Conservation (phyloP, 371 early-diverging fungal genomes). For the Massospora cicadina region DNA sequence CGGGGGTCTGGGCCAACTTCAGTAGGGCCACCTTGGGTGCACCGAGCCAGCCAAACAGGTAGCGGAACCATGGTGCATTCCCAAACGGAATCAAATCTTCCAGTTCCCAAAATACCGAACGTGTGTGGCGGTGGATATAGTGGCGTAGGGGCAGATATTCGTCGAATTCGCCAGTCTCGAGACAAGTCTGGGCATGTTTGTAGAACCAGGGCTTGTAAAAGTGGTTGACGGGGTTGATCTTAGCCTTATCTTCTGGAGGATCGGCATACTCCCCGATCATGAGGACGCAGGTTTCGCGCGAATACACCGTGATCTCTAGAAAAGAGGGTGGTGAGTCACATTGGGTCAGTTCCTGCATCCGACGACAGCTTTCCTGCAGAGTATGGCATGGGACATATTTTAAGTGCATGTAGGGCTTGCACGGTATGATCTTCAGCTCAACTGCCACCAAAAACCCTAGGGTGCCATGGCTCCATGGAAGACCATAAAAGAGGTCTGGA, state of each 20-base stretch:
- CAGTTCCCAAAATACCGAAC: slow-evolving; percentile 25
- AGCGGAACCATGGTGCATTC: slow-evolving; percentile 19
- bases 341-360: slow-evolving; percentile 17
- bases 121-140: slow-evolving; percentile 28
- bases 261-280: slow-evolving; percentile 21
- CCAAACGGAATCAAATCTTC: slow-evolving; percentile 22
- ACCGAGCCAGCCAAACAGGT: slow-evolving; percentile 22
- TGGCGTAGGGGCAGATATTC: slow-evolving; percentile 27
- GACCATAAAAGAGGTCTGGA: slow-evolving; percentile 22
- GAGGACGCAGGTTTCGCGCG: slow-evolving; percentile 19
- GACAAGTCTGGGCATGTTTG: slow-evolving; percentile 19
- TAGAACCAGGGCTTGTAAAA: slow-evolving; percentile 29
- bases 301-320: slow-evolving; percentile 22
- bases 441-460: slow-evolving; percentile 22
- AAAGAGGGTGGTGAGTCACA: slow-evolving; percentile 17
- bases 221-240: slow-evolving; percentile 17
- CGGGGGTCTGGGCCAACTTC: slow-evolving; percentile 20
- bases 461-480: slow-evolving; percentile 27
- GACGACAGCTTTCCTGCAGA: slow-evolving; percentile 3
- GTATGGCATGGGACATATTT: slow-evolving; percentile 17
- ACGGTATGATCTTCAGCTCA: slow-evolving; percentile 23
- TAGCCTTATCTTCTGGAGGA: slow-evolving; percentile 12
- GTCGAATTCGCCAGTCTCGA: slow-evolving; percentile 14
- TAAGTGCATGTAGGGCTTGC: slow-evolving; percentile 20
- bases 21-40: slow-evolving; percentile 21